These are phyloP conservation scores for Neurospora sp. DNA, from an alignment of 495 filamentous ascomycete genomes.

Conservation along the genomic window DNA sequence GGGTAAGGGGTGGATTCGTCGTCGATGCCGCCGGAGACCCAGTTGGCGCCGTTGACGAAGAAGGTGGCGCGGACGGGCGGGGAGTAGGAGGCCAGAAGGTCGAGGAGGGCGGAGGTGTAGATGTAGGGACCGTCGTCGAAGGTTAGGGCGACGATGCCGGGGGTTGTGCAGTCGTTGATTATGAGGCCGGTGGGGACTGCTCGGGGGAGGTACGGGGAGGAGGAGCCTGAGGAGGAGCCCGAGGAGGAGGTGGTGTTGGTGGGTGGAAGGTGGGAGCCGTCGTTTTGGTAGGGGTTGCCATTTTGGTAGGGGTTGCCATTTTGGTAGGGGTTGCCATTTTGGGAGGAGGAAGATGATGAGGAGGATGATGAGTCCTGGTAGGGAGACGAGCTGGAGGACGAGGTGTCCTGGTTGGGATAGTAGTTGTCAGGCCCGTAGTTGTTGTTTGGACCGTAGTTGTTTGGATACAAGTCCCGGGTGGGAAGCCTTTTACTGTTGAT, in stretches of 20 bases:
- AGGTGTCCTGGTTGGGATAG: not conserved
- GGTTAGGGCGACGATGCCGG: slow-evolving; percentile 31
- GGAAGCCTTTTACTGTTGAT: not conserved
- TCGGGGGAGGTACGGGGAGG: not conserved
- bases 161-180: slow-evolving; percentile 50
- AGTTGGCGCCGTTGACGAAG: slow-evolving; percentile 62
- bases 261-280: not conserved
- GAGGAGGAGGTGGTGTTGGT: slow-evolving; percentile 4
- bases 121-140: slow-evolving; percentile 37
- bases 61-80: slow-evolving; percentile 57
- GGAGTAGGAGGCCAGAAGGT: slow-evolving; percentile 15
- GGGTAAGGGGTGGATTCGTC: slow-evolving; percentile 26
- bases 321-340: not conserved
- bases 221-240: too few species aligned
- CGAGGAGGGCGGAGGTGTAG: slow-evolving; percentile 21
- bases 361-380: not conserved
- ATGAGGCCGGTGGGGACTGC: slow-evolving; percentile 12
- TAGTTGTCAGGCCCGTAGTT: not conserved
- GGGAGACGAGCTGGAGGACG: not conserved
- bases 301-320: not conserved
- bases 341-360: not conserved
- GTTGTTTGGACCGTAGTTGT: not conserved
- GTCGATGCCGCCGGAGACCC: slow-evolving; percentile 44
- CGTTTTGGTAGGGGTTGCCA: not conserved
- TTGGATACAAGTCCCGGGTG: not conserved